Conservation (phyloP, 352 stramenopile genomes). For the Phytophthora chlamydospora region DNA sequence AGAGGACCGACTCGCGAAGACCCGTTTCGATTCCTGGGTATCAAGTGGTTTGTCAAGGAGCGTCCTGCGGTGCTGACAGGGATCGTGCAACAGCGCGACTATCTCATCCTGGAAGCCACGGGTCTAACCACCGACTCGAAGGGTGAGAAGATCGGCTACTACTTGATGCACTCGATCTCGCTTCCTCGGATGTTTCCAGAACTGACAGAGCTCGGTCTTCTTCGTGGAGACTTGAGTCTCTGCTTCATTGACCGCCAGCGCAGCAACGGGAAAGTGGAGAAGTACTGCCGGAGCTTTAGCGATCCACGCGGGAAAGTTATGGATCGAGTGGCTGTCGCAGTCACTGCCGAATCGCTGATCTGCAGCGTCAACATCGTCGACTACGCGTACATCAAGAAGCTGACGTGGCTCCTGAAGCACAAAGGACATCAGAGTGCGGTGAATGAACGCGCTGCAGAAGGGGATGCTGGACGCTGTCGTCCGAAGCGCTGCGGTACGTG, state of each 20-base stretch:
- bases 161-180: slow-evolving; percentile 48
- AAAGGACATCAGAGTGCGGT: neutral
- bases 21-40: slow-evolving; percentile 50
- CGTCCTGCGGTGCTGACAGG: slow-evolving; percentile 26
- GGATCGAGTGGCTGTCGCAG: slow-evolving; percentile 20
- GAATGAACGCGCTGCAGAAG: neutral
- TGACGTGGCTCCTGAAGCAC: slow-evolving; percentile 46
- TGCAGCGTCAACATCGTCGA: slow-evolving; percentile 37
- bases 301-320: slow-evolving; percentile 37
- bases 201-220: slow-evolving; percentile 36
- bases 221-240: slow-evolving; percentile 44
- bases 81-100: slow-evolving; percentile 52
- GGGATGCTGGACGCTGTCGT: slow-evolving; percentile 4
- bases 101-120: slow-evolving; percentile 32
- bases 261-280: slow-evolving; percentile 33
- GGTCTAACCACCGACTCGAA: slow-evolving; percentile 31
- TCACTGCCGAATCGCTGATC: slow-evolving; percentile 28
- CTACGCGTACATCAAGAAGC: slow-evolving; percentile 53
- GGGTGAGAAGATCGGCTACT: slow-evolving; percentile 41
- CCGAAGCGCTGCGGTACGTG: slow-evolving; percentile 31
- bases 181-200: slow-evolving; percentile 28
- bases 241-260: slow-evolving; percentile 45
- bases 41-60: slow-evolving; percentile 64
- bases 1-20: slow-evolving; percentile 38
- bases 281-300: slow-evolving; percentile 50